Base-by-base conservation (phyloP, 805 yeast species). In the Candida morakotiae region DNA sequence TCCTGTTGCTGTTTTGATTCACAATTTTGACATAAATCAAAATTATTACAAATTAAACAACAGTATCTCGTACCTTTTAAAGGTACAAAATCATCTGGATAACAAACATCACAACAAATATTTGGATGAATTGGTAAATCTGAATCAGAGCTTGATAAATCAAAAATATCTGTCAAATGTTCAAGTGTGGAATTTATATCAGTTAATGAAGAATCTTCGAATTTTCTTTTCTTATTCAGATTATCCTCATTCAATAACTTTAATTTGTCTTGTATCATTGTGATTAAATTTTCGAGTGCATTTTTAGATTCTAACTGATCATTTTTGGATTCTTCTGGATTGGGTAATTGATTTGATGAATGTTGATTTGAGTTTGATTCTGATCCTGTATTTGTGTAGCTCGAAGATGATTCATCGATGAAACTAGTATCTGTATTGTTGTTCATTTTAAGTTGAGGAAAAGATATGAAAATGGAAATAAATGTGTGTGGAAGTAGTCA, bases 1-100 rank as follows among this genome's bases (percentile, higher is more conserved):
- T 42, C 35, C 7, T 14, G 8, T 17, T 46, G 47, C n/a, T 35
- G 49, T 8, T 42, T 43, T 4, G 34, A 31, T 36, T 60, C 63
- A 45, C 68, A 62, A 15, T 45, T 30, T 33, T 65, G 64, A 48
- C 83, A 77, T 36, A 77, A 52, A 48, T 78, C 83, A 49, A 61
- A 75, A 49, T 78, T 75, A 3, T 51, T 50, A 47, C 83, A 77
- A 21, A 75, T 69, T 18, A 68, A 44, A 52, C 83, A 77, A 30
- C 67, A 64, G 47, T 64, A 77, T 34, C 83, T 62, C 5, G 53
- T 43, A 6, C 83, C 83, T 16, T 35, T 42, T 30, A 73, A 57
- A 3, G 76, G 73, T 13, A 38, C 46, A 43, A 56, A 55, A 3
- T 41, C 43, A 18, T 44, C 37, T 1, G 64, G 66, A 40, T 45